Base-by-base conservation (phyloP, 768 basidiomycete genomes). In the Trametes gibbosa region DNA sequence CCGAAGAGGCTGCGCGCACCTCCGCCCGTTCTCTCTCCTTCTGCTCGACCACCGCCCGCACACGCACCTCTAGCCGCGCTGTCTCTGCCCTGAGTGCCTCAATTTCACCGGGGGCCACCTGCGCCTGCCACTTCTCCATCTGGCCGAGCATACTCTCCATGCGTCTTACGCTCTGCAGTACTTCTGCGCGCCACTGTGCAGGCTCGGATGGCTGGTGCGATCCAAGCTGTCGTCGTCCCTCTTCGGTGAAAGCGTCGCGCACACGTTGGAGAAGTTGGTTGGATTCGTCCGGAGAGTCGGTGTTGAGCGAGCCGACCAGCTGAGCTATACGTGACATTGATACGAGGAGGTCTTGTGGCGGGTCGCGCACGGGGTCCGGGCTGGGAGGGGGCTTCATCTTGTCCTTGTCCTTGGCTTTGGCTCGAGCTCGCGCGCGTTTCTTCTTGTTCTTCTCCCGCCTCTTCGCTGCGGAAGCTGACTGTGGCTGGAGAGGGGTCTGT, bases 271-370 rank as follows among this genome's bases (percentile, higher is more conserved):
- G 34, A 13, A 54, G 56, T 23, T 47, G 46, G 5, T 37, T 53
- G 3, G 50, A 40, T 13, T 35, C 56, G 39, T 54, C 54, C 5
- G 54, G 45, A 2, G 61, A 42, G n/a, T 53, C 47, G 13, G 47
- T 21, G 47, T 53, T 58, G 46, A 62, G 56, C 21, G 56, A 51
- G 24, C 52, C 51, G 48, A 58, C 52, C 2, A 62, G 56, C 41
- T 58, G 42, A 12, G 61, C 56, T 25, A 62, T 57, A 12, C 56
- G 56, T n/a, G 61, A 62, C 51, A 62, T 62, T 37, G 61, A 62
- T 47, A 47, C 56, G 34, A 62, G 56, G 32, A 62, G 61, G 42
- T 62, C 61, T 17, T 58, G 51, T 8, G 61, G 51, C 9, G 60
- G 24, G 39, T 45, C 42, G n/a, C 50, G 45, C 29, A 41, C 24